Evolutionary conservation across 2,329 filamentous ascomycete genomes (phyloP).

Genomic region (Xylaria sp.): DNA sequence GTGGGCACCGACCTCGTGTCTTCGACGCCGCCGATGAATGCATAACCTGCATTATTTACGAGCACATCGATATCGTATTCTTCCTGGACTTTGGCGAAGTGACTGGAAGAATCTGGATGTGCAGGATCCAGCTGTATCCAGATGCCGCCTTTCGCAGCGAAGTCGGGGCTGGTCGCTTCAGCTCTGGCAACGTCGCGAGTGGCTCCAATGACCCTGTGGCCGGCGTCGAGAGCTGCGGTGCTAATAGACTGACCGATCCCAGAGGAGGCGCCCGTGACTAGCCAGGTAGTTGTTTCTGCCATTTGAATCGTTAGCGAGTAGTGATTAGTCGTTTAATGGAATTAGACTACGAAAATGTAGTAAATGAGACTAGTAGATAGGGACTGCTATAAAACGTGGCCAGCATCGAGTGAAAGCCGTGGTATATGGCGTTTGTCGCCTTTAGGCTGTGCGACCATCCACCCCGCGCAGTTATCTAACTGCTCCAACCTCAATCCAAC

Average conservation of each 20-base stretch:
- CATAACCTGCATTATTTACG: slow-evolving; percentile 29
- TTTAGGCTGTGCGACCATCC: slow-evolving; percentile 20
- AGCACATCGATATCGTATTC: slow-evolving; percentile 28
- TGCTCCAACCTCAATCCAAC: background rate
- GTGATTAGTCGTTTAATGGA: background rate
- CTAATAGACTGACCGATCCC: slow-evolving; percentile 56
- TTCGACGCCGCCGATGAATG: slow-evolving; percentile 24
- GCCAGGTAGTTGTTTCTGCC: slow-evolving; percentile 37
- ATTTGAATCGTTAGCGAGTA: slow-evolving; percentile 1
- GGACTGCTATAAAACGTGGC: background rate
- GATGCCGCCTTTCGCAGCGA: slow-evolving; percentile 43
- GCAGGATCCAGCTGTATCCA: slow-evolving; percentile 29
- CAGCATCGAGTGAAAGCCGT: background rate
- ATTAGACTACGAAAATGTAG: background rate
- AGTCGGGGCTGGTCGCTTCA: slow-evolving; percentile 33
- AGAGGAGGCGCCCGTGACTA: slow-evolving; percentile 57
- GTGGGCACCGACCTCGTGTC: slow-evolving; percentile 21
- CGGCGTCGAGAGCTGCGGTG: slow-evolving; percentile 51
- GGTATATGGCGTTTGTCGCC: background rate
- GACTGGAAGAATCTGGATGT: slow-evolving; percentile 10
- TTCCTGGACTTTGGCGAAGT: slow-evolving; percentile 13
- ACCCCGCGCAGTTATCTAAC: background rate
- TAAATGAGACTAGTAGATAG: background rate
- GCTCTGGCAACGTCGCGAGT: slow-evolving; percentile 49
- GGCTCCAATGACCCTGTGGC: slow-evolving; percentile 57